Conservation (phyloP, 805 yeast species). For the Monosporozyma aerobia region DNA sequence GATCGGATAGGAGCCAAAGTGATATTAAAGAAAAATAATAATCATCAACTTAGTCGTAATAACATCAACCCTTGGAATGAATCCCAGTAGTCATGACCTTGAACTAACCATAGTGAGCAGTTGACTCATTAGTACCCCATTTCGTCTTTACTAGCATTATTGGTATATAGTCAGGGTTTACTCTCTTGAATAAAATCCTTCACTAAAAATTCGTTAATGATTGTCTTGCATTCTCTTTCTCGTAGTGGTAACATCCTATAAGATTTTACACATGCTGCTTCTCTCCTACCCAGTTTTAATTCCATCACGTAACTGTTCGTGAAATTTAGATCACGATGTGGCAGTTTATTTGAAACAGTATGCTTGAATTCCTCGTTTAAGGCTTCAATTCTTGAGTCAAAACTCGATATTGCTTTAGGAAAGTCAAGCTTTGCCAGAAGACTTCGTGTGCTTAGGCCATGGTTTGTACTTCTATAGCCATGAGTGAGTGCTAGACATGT, state of each 20-base stretch:
- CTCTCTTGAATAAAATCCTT: constrained; percentile 5
- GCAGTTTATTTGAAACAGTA: neutral
- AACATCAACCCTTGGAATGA: constrained; percentile 8
- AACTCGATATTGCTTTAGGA: no score
- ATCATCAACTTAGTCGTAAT: no score
- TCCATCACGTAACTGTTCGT: constrained; percentile 2
- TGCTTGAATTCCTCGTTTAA: neutral
- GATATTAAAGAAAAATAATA: no score
- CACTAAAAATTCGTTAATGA: constrained; percentile 6
- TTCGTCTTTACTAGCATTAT: constrained; percentile 12
- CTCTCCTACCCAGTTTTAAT: neutral
- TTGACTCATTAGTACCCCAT: constrained; percentile 6
- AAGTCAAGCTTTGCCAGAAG: no score
- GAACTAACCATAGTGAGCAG: constrained; percentile 7
- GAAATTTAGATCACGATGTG: neutral
- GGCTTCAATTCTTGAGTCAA: no score
- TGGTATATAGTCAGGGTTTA: constrained; percentile 10
- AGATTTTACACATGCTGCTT: constrained; percentile 8
- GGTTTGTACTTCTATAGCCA: no score
- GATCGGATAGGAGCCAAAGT: constrained; percentile 10
- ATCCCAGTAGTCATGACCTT: constrained; percentile 5
- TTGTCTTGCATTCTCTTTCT: constrained; percentile 2
- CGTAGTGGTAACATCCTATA: constrained; percentile 8
- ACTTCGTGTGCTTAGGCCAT: no score
- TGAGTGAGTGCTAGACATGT: no score